phyloP scores from a whole-genome alignment of 2,329 filamentous ascomycete genomes.

The Fulvia fulva region DNA sequence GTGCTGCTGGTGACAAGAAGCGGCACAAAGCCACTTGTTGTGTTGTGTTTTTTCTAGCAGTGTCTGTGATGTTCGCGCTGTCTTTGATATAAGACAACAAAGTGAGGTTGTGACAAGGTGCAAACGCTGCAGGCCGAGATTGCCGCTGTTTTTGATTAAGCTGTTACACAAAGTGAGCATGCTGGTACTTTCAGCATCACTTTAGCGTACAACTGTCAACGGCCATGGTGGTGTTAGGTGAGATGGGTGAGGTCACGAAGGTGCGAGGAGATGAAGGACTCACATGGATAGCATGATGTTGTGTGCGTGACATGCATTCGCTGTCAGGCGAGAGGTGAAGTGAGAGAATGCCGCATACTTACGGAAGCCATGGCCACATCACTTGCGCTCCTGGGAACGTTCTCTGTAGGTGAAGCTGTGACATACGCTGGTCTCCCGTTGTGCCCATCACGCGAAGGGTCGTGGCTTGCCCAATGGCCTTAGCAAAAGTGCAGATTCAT shows the following conservation, averaged over 20 bases:
- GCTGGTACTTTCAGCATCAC: neutral
- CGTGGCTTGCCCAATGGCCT: neutral
- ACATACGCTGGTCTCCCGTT: neutral
- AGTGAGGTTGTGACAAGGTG: neutral
- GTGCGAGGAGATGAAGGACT: neutral
- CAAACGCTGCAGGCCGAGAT: neutral
- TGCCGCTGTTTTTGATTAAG: neutral
- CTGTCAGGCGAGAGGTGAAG: neutral
- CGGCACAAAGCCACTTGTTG: neutral
- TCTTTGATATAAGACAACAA: neutral
- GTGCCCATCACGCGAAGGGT: neutral
- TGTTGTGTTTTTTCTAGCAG: neutral
- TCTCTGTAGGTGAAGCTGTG: neutral
- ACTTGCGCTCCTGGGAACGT: neutral
- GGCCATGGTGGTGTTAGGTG: too few species aligned
- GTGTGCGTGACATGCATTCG: neutral
- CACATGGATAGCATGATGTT: neutral
- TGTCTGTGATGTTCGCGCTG: neutral
- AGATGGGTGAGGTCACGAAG: neutral
- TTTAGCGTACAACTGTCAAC: neutral
- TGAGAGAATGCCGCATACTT: neutral
- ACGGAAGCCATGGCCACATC: neutral
- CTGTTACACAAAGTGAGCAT: neutral
- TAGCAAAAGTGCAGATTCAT: neutral
- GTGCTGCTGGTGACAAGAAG: neutral